These are phyloP conservation scores for Zygoascus meyerae DNA, from an alignment of 1,139 yeast species.

Conservation along the genomic window DNA sequence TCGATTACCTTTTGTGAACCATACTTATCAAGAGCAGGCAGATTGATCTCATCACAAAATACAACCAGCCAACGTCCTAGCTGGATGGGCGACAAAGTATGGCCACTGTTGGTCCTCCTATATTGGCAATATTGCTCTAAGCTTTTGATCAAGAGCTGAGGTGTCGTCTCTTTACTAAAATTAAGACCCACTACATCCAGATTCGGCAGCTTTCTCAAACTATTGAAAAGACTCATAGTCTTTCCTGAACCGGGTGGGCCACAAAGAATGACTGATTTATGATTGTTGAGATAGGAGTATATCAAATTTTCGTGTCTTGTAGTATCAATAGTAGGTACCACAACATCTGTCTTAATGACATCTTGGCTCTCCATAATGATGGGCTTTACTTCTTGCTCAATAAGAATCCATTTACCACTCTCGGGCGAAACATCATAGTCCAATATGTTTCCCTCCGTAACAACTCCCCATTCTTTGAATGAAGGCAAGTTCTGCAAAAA, in stretches of 20 bases:
- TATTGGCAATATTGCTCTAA: constrained; percentile 71
- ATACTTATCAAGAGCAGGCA: constrained; percentile 68
- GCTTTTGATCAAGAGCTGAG: constrained; percentile 54
- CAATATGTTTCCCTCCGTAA: constrained; percentile 23
- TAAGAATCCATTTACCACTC: constrained; percentile 46
- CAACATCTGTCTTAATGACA: constrained; percentile 54
- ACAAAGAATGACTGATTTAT: constrained; percentile 63
- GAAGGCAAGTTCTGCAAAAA: constrained; percentile 29
- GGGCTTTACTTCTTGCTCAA: constrained; percentile 42
- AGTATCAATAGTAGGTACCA: constrained; percentile 80
- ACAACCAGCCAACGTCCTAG: constrained; percentile 71
- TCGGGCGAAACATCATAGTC: constrained; percentile 48
- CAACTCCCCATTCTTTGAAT: constrained; percentile 20
- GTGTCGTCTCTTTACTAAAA: constrained; percentile 77
- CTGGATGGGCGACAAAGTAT: constrained; percentile 52
- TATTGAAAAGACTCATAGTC: constrained; percentile 79
- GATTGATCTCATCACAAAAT: constrained; percentile 88
- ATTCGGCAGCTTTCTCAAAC: constrained; percentile 53
- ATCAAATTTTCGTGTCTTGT: constrained; percentile 59
- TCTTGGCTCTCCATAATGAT: constrained; percentile 58
- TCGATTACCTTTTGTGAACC: constrained; percentile 76
- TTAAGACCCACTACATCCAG: constrained; percentile 65
- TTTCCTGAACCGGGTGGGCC: constrained; percentile 99
- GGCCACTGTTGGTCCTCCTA: constrained; percentile 47
- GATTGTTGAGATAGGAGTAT: constrained; percentile 51